A percentile compares a stretch with the other conserved stretches of the same genome.
Conservation (phyloP, 257 asterid species). For the Eucommia ulmoides region DNA sequence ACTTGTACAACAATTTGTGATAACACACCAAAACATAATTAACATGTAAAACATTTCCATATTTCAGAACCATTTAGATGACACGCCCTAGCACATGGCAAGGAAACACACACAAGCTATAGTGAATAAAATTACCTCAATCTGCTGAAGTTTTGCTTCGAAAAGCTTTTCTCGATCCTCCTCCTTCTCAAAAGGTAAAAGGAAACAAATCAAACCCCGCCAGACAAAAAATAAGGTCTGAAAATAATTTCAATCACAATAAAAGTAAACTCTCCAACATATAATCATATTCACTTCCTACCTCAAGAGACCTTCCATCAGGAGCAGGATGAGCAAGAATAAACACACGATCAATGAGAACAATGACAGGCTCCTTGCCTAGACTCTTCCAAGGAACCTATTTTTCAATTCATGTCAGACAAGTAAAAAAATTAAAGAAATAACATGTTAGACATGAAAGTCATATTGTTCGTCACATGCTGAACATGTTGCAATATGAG, state of each 20-base stretch:
- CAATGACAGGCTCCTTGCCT: slow-evolving; percentile 99
- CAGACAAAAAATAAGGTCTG: slow-evolving; percentile 2
- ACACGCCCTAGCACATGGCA: no score
- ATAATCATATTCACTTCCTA: slow-evolving; percentile 12
- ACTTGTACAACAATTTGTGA: no score
- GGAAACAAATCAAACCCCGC: slow-evolving; percentile 5
- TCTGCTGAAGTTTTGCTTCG: slow-evolving; percentile 90
- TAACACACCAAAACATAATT: no score
- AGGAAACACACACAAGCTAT: no score
- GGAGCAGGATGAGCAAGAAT: slow-evolving; percentile 81
- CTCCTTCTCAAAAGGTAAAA: slow-evolving; percentile 34
- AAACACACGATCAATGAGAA: slow-evolving; percentile 86
- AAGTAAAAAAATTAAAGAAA: neutral
- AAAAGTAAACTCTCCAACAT: neutral
- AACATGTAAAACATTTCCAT: no score
- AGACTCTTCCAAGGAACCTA: slow-evolving; percentile 99
- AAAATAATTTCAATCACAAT: neutral
- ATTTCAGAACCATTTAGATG: no score
- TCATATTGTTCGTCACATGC: no score
- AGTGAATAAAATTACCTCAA: no score
- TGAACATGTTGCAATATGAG: no score
- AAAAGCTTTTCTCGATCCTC: slow-evolving; percentile 86
- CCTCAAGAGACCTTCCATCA: slow-evolving; percentile 75
- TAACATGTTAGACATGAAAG: neutral
- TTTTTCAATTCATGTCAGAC: slow-evolving; percentile 13